Base-by-base conservation (phyloP, 805 yeast species). In the Metschnikowia borealis region DNA sequence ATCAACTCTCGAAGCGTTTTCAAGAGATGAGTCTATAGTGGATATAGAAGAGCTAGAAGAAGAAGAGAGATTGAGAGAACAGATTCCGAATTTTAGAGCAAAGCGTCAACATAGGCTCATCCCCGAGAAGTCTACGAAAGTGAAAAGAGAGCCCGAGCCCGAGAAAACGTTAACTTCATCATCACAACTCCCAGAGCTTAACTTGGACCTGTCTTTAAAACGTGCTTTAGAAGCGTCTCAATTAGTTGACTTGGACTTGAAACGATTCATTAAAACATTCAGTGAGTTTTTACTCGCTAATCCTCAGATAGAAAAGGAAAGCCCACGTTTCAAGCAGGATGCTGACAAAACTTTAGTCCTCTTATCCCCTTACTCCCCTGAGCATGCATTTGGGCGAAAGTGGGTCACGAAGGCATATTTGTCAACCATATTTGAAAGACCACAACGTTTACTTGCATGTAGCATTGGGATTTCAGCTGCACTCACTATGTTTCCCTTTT, bases 381-480 rank as follows among this genome's bases (percentile, higher is more conserved):
- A 81, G 54, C 96, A 88, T 67, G 80, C 80, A 0, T 89, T 86
- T 63, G 83, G 88, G 4, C 74, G 96, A 36, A 71, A 72, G 29
- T 88, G 96, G 96, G 89, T 83, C 2, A 70, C 87, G 6, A 86
- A 84, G 61, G 65, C 81, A 1, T 84, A 85, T 58, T 65, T 78
- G 39, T 70, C 84, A 15, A 80, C 90, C 0, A 84, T 88, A 34
- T 92, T 88, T 23, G 96, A 88, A 66, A 70, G 92, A 41, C 96
- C 96, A 1, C 91, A 88, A 64, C 71, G 96, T 31, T 67, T 88
- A 42, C 72, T 84, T 48, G 94, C 96, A 0, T 74, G 84, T 7
- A 82, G 89, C n/a, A 70, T 88, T 51, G 96, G 96, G 0, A 78
- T 88, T 21, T 79, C 89, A 0, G 84, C 90, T 2, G 92, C 95